Percentiles rank a stretch among this genome's conserved stretches.
phyloP scores from a whole-genome alignment of 129 eudicot genomes.

The Cynara cardunculus region DNA sequence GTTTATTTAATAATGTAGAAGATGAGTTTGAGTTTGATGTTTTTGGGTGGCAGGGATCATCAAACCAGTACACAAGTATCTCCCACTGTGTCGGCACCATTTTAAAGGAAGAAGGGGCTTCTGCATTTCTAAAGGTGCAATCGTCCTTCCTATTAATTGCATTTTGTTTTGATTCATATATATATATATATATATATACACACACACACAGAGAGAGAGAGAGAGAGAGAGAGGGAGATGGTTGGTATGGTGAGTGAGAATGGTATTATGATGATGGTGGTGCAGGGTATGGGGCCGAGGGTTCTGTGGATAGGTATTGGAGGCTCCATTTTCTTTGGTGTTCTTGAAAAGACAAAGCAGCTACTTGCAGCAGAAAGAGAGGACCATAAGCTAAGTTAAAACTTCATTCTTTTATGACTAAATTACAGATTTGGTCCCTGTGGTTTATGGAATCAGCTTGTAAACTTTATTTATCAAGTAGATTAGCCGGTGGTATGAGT shows the following conservation, averaged over 20 bases:
- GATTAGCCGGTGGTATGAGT: no score
- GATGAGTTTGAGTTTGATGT: background rate
- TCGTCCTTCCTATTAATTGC: background rate
- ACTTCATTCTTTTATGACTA: background rate
- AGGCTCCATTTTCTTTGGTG: slow-evolving; percentile 84
- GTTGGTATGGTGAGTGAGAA: no score
- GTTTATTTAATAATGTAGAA: background rate
- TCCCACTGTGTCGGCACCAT: slow-evolving; percentile 60
- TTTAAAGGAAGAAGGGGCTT: slow-evolving; percentile 60
- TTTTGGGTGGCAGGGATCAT: slow-evolving; percentile 50
- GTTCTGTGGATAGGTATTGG: slow-evolving; percentile 83
- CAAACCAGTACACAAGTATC: slow-evolving; percentile 61
- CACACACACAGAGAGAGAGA: background rate
- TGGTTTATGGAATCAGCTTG: background rate
- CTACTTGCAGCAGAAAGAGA: slow-evolving; percentile 30
- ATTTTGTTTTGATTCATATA: background rate
- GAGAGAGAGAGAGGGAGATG: background rate
- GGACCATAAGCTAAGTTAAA: slow-evolving; percentile 13
- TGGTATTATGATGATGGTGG: background rate
- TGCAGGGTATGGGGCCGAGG: slow-evolving; percentile 81
- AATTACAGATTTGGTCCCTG: background rate
- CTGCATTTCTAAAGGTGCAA: slow-evolving; percentile 66
- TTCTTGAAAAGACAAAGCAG: slow-evolving; percentile 67
- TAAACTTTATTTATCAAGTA: background rate
- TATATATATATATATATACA: no score